A percentile compares a stretch with the other conserved stretches of the same genome.
Conservation (phyloP, 1,139 yeast genomes). For the Magnusiomyces sp. region DNA sequence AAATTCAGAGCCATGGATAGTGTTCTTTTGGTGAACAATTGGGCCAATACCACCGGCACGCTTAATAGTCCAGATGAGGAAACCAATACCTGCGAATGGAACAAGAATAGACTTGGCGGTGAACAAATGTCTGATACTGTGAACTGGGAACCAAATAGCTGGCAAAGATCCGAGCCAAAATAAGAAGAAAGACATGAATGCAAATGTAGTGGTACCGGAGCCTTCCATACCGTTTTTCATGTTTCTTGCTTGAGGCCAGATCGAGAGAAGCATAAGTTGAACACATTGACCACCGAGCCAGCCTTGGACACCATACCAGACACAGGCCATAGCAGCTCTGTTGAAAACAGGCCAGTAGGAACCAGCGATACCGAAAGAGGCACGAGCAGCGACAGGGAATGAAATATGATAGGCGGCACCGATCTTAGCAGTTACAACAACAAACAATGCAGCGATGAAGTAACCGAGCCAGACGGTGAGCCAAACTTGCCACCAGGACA, state of each 20-base stretch:
- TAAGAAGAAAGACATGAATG: slow-evolving; percentile 63
- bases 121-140: slow-evolving; percentile 69
- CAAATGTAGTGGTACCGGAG: slow-evolving; percentile 54
- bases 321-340: slow-evolving; percentile 61
- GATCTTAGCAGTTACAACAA: slow-evolving; percentile 30
- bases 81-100: slow-evolving; percentile 73
- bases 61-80: slow-evolving; percentile 70
- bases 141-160: slow-evolving; percentile 73
- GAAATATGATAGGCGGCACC: slow-evolving; percentile 34
- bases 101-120: slow-evolving; percentile 68
- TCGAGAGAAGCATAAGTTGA: slow-evolving; percentile 42
- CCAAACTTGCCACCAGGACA: slow-evolving; percentile 91
- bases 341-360: slow-evolving; percentile 33
- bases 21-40: slow-evolving; percentile 45
- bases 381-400: slow-evolving; percentile 33
- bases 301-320: slow-evolving; percentile 81
- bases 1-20: slow-evolving; percentile 46
- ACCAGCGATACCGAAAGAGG: slow-evolving; percentile 35
- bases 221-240: slow-evolving; percentile 40
- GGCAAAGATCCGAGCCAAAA: slow-evolving; percentile 75
- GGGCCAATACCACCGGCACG: slow-evolving; percentile 72
- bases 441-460: slow-evolving; percentile 27
- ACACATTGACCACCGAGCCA: slow-evolving; percentile 81
- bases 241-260: slow-evolving; percentile 36
- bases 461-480: slow-evolving; percentile 59